Conservation (phyloP, 345 rosid species). For the Raphanus sativus region DNA sequence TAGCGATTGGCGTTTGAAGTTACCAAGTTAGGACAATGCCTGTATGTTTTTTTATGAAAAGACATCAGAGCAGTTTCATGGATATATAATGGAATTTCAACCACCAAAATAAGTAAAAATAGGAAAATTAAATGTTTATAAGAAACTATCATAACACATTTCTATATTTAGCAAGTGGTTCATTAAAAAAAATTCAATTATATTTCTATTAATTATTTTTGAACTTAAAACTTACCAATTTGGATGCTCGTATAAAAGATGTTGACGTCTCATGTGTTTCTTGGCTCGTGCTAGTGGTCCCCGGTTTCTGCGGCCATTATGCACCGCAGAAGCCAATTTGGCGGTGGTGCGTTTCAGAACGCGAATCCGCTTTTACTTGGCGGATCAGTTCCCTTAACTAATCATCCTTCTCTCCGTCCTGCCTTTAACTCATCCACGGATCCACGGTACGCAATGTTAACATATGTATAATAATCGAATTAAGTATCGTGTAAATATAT, state of each 20-base stretch:
- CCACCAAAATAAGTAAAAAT: too few species aligned
- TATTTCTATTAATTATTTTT: not conserved
- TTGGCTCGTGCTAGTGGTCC: conserved; percentile 7
- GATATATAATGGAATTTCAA: not conserved
- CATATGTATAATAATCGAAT: not conserved
- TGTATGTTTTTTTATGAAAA: too few species aligned
- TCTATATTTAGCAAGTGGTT: not conserved
- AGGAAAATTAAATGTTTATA: not conserved
- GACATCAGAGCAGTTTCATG: not conserved
- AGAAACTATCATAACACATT: not conserved
- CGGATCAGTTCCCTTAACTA: conserved; percentile 31
- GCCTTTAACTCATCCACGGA: not conserved
- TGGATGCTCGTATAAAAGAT: not conserved
- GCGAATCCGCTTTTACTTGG: conserved; percentile 30
- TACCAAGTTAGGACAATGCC: too few species aligned
- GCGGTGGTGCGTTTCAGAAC: conserved; percentile 31
- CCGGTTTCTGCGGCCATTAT: conserved; percentile 23
- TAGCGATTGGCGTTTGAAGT: too few species aligned
- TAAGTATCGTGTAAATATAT: not conserved
- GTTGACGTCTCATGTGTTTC: conserved; percentile 18
- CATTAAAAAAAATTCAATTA: too few species aligned
- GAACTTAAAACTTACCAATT: not conserved
- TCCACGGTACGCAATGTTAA: conserved; percentile 23
- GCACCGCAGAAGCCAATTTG: conserved; percentile 10
- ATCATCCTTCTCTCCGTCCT: conserved; percentile 11